phyloP scores from a whole-genome alignment of 352 stramenopile genomes.

The Stephanocyclus meneghinianus region DNA sequence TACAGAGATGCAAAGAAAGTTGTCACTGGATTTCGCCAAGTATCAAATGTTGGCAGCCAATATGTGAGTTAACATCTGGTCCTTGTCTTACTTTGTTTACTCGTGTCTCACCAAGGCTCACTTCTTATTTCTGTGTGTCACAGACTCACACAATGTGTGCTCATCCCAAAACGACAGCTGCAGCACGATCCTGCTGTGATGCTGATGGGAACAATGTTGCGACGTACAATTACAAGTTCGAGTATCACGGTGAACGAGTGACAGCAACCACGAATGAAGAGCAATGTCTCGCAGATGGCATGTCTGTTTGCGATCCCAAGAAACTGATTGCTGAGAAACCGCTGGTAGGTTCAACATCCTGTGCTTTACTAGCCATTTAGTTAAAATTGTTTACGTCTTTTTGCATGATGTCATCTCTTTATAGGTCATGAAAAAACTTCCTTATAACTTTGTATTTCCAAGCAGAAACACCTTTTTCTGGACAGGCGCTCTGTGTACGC shows the following conservation, averaged over 20 bases:
- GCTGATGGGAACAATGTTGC: background rate
- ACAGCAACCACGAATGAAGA: constrained; percentile 28
- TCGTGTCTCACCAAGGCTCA: background rate
- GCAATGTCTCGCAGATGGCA: constrained; percentile 40
- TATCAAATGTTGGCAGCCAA: constrained; percentile 18
- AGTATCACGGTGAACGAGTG: constrained; percentile 47
- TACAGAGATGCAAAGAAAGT: constrained; percentile 59
- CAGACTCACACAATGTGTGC: constrained; percentile 59
- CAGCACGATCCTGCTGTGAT: constrained; percentile 44
- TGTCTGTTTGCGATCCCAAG: constrained; percentile 50
- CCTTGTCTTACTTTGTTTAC: too few relatives aligned
- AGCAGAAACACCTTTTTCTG: constrained; percentile 56
- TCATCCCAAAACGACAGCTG: constrained; percentile 38
- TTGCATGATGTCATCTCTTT: background rate
- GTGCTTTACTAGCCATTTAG: too few relatives aligned
- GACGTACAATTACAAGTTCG: constrained; percentile 23
- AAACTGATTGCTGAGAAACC: constrained; percentile 38
- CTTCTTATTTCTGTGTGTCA: background rate
- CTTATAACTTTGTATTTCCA: constrained; percentile 52
- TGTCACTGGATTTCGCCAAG: constrained; percentile 42
- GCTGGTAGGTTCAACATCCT: constrained; percentile 12
- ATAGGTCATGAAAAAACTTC: constrained; percentile 32
- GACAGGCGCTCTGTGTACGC: constrained; percentile 47
- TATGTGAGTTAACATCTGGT: background rate
- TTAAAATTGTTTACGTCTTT: background rate